Conservation (phyloP, 371 early-diverging fungal species). For the Saksenaea oblongispora region DNA sequence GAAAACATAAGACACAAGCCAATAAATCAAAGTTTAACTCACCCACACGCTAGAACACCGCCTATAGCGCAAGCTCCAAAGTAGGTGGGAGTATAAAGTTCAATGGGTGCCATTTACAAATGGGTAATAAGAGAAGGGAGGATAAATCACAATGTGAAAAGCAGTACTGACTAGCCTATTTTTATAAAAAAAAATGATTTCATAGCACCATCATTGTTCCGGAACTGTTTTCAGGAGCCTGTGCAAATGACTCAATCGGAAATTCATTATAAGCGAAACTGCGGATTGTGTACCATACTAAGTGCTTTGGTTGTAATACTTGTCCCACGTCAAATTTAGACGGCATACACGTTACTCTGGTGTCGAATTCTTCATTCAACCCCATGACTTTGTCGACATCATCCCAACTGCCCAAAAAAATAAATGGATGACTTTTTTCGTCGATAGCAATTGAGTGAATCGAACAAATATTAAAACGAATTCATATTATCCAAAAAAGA, state of each 20-base stretch:
- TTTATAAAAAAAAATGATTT: not conserved
- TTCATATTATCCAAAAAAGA: too few relatives aligned
- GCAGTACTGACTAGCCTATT: not conserved
- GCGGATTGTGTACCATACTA: too few relatives aligned
- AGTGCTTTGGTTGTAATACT: too few relatives aligned
- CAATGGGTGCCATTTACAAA: conserved; percentile 31
- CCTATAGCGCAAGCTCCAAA: conserved; percentile 53
- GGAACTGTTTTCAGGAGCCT: not conserved
- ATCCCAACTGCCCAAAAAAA: too few relatives aligned
- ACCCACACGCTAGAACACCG: conserved; percentile 66
- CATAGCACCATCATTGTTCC: conserved; percentile 3
- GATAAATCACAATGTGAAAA: not conserved
- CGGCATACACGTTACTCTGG: too few relatives aligned
- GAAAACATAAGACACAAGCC: not conserved
- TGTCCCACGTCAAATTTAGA: too few relatives aligned
- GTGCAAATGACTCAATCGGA: not conserved
- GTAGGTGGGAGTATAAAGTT: conserved; percentile 43
- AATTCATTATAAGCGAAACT: too few relatives aligned
- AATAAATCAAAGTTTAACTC: not conserved
- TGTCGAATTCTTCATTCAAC: too few relatives aligned
- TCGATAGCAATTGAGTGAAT: too few relatives aligned
- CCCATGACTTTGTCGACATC: too few relatives aligned
- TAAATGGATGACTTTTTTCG: too few relatives aligned
- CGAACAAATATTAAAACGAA: too few relatives aligned
- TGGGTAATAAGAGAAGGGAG: not conserved